These are phyloP conservation scores for Kodamaea anthophila DNA, from an alignment of 1,139 yeast species.

Conservation along the genomic window DNA sequence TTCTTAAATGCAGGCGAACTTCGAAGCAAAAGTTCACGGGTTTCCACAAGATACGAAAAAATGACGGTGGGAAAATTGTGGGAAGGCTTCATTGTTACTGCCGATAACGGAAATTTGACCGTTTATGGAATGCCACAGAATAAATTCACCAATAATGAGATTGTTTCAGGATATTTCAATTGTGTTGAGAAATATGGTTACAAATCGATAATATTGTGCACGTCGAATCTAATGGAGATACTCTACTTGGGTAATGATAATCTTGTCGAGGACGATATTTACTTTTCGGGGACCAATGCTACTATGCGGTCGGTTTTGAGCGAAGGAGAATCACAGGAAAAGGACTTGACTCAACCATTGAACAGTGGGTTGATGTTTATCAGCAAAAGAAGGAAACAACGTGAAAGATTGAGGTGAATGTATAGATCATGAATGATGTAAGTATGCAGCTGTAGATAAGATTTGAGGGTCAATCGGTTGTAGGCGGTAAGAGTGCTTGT, in stretches of 20 bases:
- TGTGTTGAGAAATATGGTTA: conserved; percentile 60
- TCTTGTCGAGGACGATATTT: conserved; percentile 37
- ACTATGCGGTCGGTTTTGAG: conserved; percentile 20
- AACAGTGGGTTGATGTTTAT: conserved; percentile 41
- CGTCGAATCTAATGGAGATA: conserved; percentile 67
- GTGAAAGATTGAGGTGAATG: conserved; percentile 16
- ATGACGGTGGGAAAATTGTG: conserved; percentile 35
- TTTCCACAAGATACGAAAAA: conserved; percentile 3
- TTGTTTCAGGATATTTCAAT: conserved; percentile 39
- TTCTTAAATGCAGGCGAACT: conserved; percentile 6
- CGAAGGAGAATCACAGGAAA: conserved; percentile 30
- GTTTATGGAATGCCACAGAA: conserved; percentile 54
- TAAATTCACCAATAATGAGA: conserved; percentile 19
- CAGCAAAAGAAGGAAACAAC: conserved; percentile 41
- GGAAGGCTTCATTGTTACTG: conserved; percentile 76
- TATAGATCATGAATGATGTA: neutral
- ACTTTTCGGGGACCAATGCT: conserved; percentile 30
- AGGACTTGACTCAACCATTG: conserved; percentile 16
- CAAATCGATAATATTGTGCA: conserved; percentile 67
- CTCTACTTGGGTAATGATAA: conserved; percentile 63
- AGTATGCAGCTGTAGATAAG: too few relatives aligned
- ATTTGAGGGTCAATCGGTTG: too few relatives aligned
- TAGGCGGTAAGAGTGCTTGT: too few relatives aligned
- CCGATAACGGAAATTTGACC: conserved; percentile 54
- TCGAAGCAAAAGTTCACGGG: conserved; percentile 10